Percentiles rank a stretch among this genome's conserved stretches.
phyloP scores from a whole-genome alignment of 1,284 basidiomycete genomes.

The Melampsora abietis-canadensis region DNA sequence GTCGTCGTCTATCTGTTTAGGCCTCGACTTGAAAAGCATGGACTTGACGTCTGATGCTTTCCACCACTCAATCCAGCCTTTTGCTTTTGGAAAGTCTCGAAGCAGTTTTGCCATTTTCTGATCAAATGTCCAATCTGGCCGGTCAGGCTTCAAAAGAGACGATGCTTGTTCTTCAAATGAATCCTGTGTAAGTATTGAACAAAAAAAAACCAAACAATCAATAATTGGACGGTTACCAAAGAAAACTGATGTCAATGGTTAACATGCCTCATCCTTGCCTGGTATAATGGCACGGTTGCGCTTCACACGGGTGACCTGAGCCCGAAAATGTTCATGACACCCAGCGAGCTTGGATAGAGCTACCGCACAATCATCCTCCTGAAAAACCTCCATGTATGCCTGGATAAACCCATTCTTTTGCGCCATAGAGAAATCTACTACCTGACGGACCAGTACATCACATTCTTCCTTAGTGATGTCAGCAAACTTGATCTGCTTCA shows the following conservation, averaged over 20 bases:
- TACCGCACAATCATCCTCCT: background rate
- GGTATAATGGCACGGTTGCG: background rate
- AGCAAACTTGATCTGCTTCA: background rate
- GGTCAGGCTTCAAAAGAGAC: background rate
- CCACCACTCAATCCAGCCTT: slow-evolving; percentile 24
- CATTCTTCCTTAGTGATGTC: background rate
- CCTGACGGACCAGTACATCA: background rate
- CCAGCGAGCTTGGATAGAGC: background rate
- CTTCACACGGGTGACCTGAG: too few species aligned
- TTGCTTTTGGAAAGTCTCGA: background rate
- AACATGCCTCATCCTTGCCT: background rate
- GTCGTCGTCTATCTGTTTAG: background rate
- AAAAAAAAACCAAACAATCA: background rate
- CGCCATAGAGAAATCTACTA: slow-evolving; percentile 23
- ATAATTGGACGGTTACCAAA: too few species aligned
- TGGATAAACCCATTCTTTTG: background rate
- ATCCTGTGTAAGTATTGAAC: background rate
- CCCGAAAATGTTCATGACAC: slow-evolving; percentile 4
- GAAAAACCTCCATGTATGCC: slow-evolving; percentile 6
- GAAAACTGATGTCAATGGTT: too few species aligned
- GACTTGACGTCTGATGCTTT: background rate
- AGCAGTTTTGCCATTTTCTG: background rate
- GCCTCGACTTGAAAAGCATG: slow-evolving; percentile 1
- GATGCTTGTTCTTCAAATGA: background rate
- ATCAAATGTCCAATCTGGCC: background rate